phyloP scores from a whole-genome alignment of 306 rosid genomes.

The Sesbania bispinosa region DNA sequence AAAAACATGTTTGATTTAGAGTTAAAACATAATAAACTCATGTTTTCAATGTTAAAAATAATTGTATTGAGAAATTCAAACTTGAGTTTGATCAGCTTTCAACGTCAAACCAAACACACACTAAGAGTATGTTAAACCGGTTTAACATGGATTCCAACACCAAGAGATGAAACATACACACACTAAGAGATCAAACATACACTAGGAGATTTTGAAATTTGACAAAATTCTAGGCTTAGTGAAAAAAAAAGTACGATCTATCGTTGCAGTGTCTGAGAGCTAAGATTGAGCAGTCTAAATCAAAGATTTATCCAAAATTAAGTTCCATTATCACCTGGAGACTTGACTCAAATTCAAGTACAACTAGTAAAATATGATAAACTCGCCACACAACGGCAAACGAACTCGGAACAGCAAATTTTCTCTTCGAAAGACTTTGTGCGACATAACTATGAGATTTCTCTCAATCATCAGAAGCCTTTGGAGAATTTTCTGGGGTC shows the following conservation, averaged over 20 bases:
- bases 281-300: constrained; percentile 16
- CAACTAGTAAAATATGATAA: constrained; percentile 41
- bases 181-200: too few species aligned
- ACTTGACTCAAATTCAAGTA: constrained; percentile 37
- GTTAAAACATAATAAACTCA: too few species aligned
- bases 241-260: too few species aligned
- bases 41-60: too few species aligned
- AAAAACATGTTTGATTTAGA: too few species aligned
- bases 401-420: constrained; percentile 31
- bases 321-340: constrained; percentile 31
- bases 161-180: too few species aligned
- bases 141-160: too few species aligned
- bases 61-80: too few species aligned
- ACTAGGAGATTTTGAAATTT: neutral
- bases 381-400: constrained; percentile 44
- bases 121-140: too few species aligned
- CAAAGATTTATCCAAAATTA: constrained; percentile 32
- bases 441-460: neutral
- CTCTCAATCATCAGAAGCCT: constrained; percentile 54
- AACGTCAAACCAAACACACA: too few species aligned
- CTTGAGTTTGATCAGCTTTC: too few species aligned
- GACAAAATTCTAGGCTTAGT: neutral
- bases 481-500: constrained; percentile 87
- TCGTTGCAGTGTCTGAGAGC: neutral
- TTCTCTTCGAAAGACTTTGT: constrained; percentile 16